A percentile compares a stretch with the other conserved stretches of the same genome.
Conservation (phyloP, 352 stramenopile genomes). For the Globisporangium middletonii region DNA sequence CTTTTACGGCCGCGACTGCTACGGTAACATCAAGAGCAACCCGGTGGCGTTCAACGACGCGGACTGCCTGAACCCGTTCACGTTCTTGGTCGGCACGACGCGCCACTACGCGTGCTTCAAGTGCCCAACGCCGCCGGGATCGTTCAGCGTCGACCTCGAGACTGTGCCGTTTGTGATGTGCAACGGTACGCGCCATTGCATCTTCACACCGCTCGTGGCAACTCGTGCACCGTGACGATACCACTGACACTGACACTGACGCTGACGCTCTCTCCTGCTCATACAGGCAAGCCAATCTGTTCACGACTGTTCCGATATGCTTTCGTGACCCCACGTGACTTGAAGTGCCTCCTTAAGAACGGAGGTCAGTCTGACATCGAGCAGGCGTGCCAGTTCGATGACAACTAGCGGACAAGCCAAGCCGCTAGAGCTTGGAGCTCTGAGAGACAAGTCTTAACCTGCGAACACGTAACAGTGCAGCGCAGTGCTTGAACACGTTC, state of each 20-base stretch:
- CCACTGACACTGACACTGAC: too few species aligned
- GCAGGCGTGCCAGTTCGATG: too few species aligned
- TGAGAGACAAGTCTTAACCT: too few species aligned
- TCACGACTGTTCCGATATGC: neutral
- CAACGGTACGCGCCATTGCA: neutral
- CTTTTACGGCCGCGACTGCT: constrained; percentile 3
- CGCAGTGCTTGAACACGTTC: too few species aligned
- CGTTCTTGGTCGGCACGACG: constrained; percentile 5
- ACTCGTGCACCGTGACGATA: neutral
- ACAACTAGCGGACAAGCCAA: too few species aligned
- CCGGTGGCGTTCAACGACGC: constrained; percentile 1
- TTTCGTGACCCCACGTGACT: too few species aligned
- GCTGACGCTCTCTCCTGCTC: too few species aligned
- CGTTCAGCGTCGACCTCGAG: constrained; percentile 7
- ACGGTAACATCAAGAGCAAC: constrained; percentile 7
- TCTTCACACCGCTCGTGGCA: neutral
- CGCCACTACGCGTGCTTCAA: constrained; percentile 16
- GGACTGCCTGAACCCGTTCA: constrained; percentile 12
- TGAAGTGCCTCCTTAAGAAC: too few species aligned
- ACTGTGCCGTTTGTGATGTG: constrained; percentile 13
- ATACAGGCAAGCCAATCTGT: constrained; percentile 17
- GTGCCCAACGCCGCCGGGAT: constrained; percentile 4
- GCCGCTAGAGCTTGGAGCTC: too few species aligned
- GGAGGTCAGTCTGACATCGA: too few species aligned
- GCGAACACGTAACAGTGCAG: too few species aligned